Evolutionary conservation across 2,329 filamentous ascomycete genomes (phyloP).

Genomic region (Pseudogymnoascus destructans): DNA sequence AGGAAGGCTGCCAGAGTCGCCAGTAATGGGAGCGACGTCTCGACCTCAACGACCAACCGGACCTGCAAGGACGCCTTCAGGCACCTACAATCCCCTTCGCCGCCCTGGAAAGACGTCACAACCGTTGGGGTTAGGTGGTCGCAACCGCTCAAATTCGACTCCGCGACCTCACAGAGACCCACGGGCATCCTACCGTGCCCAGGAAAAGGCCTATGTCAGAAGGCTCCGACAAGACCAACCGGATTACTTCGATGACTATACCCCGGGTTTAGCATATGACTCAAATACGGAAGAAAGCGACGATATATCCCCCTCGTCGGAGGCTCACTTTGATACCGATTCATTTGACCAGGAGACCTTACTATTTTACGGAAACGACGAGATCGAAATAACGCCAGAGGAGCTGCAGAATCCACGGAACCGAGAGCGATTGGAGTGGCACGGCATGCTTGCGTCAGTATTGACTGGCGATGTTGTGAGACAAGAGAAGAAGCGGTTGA

Average conservation of each 20-base stretch:
- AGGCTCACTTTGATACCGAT: constrained; percentile 69
- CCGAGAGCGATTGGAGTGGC: constrained; percentile 88
- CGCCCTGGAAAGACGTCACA: constrained; percentile 37
- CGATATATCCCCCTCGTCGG: constrained; percentile 78
- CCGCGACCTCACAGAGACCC: constrained; percentile 38
- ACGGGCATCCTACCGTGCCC: constrained; percentile 62
- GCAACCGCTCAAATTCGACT: constrained; percentile 40
- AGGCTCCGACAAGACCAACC: constrained; percentile 69
- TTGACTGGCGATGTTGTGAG: constrained; percentile 92
- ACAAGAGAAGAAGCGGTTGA: constrained; percentile 92
- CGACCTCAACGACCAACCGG: constrained; percentile 54
- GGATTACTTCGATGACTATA: constrained; percentile 45
- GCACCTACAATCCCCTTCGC: constrained; percentile 58
- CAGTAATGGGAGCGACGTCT: constrained; percentile 35
- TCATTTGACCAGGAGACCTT: constrained; percentile 83
- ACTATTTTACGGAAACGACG: constrained; percentile 84
- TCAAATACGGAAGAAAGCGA: constrained; percentile 62
- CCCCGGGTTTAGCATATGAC: constrained; percentile 50
- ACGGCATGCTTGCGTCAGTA: constrained; percentile 92
- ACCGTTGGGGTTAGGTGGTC: constrained; percentile 31
- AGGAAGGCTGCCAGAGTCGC: constrained; percentile 14
- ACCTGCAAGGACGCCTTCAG: constrained; percentile 62
- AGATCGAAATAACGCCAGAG: constrained; percentile 76
- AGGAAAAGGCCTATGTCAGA: constrained; percentile 92
- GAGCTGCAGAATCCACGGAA: constrained; percentile 81